A percentile compares a stretch with the other conserved stretches of the same genome.
These are phyloP conservation scores for Rhizophora apiculata DNA, from an alignment of 345 rosid species.

Conservation along the genomic window DNA sequence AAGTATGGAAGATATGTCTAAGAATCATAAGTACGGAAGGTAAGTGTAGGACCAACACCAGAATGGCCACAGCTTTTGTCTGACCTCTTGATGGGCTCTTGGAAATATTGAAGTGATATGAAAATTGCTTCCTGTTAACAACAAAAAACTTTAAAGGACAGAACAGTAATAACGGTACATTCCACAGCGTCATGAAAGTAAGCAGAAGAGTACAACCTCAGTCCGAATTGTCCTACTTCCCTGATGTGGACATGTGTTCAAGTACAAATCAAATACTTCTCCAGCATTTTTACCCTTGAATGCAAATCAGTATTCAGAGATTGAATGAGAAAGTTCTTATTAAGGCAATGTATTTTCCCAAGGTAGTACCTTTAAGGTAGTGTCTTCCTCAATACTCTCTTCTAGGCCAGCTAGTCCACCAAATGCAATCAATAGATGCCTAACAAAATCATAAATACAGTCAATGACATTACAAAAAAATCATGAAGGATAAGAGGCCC, in stretches of 20 bases:
- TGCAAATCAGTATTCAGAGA: neutral
- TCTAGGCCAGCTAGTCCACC: conserved; percentile 97
- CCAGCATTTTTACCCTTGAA: conserved; percentile 58
- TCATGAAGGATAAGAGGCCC: neutral
- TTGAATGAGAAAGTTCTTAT: neutral
- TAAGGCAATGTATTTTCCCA: neutral
- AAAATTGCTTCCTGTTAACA: conserved; percentile 70
- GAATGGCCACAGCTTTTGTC: neutral
- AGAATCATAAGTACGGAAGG: neutral
- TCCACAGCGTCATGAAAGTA: neutral
- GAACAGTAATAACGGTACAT: neutral
- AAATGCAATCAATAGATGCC: conserved; percentile 89
- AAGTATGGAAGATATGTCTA: neutral
- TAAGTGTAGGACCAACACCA: neutral
- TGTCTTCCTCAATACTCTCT: conserved; percentile 73
- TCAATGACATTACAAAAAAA: neutral
- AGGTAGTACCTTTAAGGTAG: conserved; percentile 55
- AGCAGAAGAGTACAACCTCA: conserved; percentile 47
- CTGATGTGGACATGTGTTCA: conserved; percentile 87
- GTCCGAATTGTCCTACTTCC: conserved; percentile 93
- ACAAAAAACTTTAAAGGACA: neutral
- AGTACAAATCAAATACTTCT: conserved; percentile 58
- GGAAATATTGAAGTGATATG: conserved; percentile 83
- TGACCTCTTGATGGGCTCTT: conserved; percentile 50
- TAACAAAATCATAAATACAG: conserved; percentile 16